Conservation (phyloP, 2,329 filamentous ascomycete species). For the Ascochyta clinopodiicola region DNA sequence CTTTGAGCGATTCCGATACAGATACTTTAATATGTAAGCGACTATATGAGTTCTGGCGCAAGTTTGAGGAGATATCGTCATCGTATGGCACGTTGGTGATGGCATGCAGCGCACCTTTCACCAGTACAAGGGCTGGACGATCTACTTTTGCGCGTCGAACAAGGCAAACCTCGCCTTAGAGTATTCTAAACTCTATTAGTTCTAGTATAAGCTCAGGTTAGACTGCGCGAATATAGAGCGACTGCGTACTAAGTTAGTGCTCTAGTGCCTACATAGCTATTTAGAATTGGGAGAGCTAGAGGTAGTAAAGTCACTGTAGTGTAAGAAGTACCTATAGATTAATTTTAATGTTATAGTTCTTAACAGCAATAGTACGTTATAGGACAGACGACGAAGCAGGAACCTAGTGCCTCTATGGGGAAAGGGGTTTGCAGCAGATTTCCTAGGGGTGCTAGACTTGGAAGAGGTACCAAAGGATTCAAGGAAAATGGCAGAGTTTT, state of each 20-base stretch:
- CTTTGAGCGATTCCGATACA: background rate
- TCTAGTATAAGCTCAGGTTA: constrained; percentile 22
- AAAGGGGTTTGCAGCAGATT: constrained; percentile 52
- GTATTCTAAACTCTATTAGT: background rate
- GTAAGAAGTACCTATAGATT: background rate
- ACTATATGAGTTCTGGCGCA: background rate
- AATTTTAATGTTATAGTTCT: background rate
- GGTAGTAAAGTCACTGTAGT: background rate
- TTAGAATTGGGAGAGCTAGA: constrained; percentile 3
- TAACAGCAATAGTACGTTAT: background rate
- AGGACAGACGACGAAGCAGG: background rate
- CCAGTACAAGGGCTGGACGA: background rate
- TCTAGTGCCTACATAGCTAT: background rate
- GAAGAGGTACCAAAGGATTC: background rate
- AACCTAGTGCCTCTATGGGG: background rate
- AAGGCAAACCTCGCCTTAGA: background rate
- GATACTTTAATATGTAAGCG: background rate
- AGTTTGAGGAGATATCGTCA: background rate
- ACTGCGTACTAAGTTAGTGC: constrained; percentile 2
- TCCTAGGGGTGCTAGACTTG: background rate
- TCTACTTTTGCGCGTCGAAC: background rate
- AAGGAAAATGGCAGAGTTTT: too few species aligned
- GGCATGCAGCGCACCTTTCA: background rate
- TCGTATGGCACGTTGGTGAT: background rate
- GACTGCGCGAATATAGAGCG: constrained; percentile 33